Evolutionary conservation across 768 basidiomycete species (phyloP), one percentile per base, ranked within the genome.

Genomic region (Hortiboletus flavorubellus): DNA sequence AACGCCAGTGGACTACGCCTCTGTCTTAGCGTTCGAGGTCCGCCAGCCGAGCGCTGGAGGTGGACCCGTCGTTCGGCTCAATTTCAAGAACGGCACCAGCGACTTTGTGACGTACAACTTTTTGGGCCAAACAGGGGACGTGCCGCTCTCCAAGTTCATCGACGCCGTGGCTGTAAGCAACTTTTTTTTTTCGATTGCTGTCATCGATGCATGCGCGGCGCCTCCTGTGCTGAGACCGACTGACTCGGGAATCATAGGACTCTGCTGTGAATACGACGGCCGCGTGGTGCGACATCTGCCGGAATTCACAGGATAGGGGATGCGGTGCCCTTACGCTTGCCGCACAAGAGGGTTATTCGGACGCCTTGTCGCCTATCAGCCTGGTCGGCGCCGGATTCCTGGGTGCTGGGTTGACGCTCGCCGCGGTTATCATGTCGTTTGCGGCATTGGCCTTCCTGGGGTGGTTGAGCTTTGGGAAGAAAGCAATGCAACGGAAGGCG

Each of bases 81-180:
- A 78, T 56, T 86, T 89, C 73, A 86, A 85, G 75, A 89, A 89
- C 55, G 85, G 85, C 9, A 82, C 84, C 0, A 65, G 68, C 51
- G 44, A 59, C 12, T 86, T 84, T 68, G 69, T 56, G 53, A 75
- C 75, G 3, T 82, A 82, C 70, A 66, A 71, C 51, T 75, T 83
- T 64, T 64, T 86, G 51, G 68, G 69, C 49, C 68, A 64, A 3
- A 68, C 74, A 2, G 75, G 69, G 15, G 86, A 87, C 65, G 75
- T 85, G 5, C 80, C 81, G 23, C 66, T 88, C 29, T 77, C 80
- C 15, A 71, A 66, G 2, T 82, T 88, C 62, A 68, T 80, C 41
- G 65, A 76, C 53, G 68, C 72, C 8, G 60, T 80, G 39, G 65
- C 70, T 43, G 76, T 78, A 48, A 56, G 73, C 49, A 9, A 10